A percentile compares a stretch with the other conserved stretches of the same genome.
phyloP scores from a whole-genome alignment of 2,329 filamentous ascomycete species.

The Colletotrichum spinosum region DNA sequence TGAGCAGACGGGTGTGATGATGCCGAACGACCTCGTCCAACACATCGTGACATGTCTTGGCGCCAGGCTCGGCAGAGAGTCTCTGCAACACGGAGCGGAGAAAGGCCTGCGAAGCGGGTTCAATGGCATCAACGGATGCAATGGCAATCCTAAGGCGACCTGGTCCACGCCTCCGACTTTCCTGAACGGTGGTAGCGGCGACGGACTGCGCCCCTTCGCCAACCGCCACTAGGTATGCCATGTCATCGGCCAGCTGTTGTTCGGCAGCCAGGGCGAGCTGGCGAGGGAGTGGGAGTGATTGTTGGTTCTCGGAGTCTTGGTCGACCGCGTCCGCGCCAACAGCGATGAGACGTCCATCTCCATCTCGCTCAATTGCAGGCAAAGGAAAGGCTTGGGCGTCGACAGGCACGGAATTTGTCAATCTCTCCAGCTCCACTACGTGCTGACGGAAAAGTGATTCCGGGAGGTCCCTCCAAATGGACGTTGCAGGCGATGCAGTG shows the following conservation, averaged over 20 bases:
- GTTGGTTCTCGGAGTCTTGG: slow-evolving; percentile 2
- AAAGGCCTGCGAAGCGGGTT: slow-evolving; percentile 30
- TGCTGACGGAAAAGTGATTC: slow-evolving; percentile 30
- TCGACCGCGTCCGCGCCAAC: background rate
- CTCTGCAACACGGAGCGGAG: slow-evolving; percentile 25
- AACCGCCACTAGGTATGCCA: slow-evolving; percentile 33
- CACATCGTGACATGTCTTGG: slow-evolving; percentile 19
- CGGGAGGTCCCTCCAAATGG: slow-evolving; percentile 33
- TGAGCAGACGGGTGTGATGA: slow-evolving; percentile 37
- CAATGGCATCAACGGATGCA: slow-evolving; percentile 36
- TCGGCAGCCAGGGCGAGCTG: slow-evolving; percentile 26
- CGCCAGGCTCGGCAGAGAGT: slow-evolving; percentile 5
- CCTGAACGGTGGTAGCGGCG: slow-evolving; percentile 36
- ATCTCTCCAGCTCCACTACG: slow-evolving; percentile 33
- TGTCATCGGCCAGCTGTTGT: slow-evolving; percentile 35
- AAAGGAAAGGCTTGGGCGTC: slow-evolving; percentile 24
- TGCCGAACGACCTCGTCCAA: slow-evolving; percentile 26
- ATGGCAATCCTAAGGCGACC: slow-evolving; percentile 23
- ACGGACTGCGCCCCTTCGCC: slow-evolving; percentile 38
- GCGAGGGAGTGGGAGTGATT: background rate
- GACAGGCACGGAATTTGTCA: slow-evolving; percentile 35
- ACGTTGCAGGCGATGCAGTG: slow-evolving; percentile 28
- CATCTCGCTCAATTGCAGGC: background rate
- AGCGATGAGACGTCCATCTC: background rate
- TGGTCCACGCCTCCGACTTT: background rate